A percentile compares a stretch with the other conserved stretches of the same genome.
Evolutionary conservation across 306 rosid species (phyloP).

Genomic region (Inga oerstediana): DNA sequence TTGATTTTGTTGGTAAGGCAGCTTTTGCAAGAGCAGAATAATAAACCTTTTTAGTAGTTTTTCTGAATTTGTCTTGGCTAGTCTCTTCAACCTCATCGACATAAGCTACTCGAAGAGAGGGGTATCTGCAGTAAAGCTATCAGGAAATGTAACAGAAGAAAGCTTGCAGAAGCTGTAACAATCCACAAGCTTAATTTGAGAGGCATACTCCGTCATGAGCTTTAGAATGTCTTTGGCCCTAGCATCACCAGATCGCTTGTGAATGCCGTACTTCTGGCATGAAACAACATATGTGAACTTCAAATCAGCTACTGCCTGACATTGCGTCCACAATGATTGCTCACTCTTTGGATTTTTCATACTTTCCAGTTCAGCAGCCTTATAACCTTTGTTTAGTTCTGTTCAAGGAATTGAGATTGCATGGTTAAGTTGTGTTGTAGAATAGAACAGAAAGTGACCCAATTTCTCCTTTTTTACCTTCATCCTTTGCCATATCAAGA

Average conservation of each 20-base stretch:
- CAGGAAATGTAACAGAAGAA: constrained; percentile 27
- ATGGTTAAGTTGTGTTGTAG: constrained; percentile 18
- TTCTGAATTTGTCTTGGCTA: too few relatives aligned
- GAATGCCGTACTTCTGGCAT: neutral
- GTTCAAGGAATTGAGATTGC: constrained; percentile 35
- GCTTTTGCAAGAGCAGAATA: too few relatives aligned
- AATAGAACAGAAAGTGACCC: constrained; percentile 10
- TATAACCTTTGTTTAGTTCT: constrained; percentile 45
- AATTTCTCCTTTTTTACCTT: too few relatives aligned
- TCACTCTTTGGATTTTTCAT: too few relatives aligned
- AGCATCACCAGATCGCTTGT: constrained; percentile 79
- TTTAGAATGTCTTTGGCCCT: constrained; percentile 85
- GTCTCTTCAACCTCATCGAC: constrained; percentile 74
- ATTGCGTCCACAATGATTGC: too few relatives aligned
- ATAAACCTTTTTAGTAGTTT: too few relatives aligned
- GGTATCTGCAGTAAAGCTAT: constrained; percentile 62
- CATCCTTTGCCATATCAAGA: constrained; percentile 87
- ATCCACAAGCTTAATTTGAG: constrained; percentile 25
- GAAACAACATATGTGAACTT: too few relatives aligned
- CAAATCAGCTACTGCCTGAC: too few relatives aligned
- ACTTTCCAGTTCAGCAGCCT: too few relatives aligned
- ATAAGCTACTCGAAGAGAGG: constrained; percentile 92
- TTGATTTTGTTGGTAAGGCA: constrained; percentile 38
- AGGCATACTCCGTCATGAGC: constrained; percentile 78
- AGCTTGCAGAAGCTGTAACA: constrained; percentile 22